Base-by-base conservation (phyloP, 106 monocot species). In the Dendrobium nobile region DNA sequence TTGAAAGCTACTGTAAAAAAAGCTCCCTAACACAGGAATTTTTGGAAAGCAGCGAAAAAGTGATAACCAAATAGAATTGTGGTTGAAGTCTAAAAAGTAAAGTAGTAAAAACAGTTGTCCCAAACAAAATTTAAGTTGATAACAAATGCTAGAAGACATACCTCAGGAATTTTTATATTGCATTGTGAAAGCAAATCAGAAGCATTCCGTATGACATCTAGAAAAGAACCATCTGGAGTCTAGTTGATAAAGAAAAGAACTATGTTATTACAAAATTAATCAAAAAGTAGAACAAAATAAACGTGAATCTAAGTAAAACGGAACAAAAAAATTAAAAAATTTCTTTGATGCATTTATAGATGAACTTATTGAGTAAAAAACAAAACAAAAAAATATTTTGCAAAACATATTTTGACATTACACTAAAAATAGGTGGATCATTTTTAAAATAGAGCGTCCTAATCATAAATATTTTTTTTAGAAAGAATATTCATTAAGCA, bases 171-270 rank as follows among this genome's bases (percentile, higher is more conserved):
- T 54, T 87, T 82, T 88, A 98, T 87, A 81, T 87, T 78, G 73
- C 91, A 94, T 44, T 75, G 72, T 42, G 94, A 91, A 72, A 98
- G 87, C 85, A 98, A 72, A 80, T 98, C 94, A 75, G 79, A 81
- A 20, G 92, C 94, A 92, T 98, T 98, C 75, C 97, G 79, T 81
- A 94, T 83, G 41, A 98, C 82, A 87, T 98, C 97, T 82, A 98
- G 82, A n/a, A 98, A 85, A 22, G 94, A 78, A 81, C 97, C 97
- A 79, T 98, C 97, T 73, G 97, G 97, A n/a, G 97, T 98, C 96
- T 97, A 86, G 82, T 86, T 16, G 22, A n/a, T 41, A 73, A 78
- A 5, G 44, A 51, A 67, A 28, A 26, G 5, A 40, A 70, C 45
- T 18, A 73, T n/a, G 28, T 54, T 45, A 45, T 16, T 41, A 15